Percentiles rank a stretch among this genome's conserved stretches.
phyloP scores from a whole-genome alignment of 2,329 filamentous ascomycete genomes.

The Fusarium burgessii region DNA sequence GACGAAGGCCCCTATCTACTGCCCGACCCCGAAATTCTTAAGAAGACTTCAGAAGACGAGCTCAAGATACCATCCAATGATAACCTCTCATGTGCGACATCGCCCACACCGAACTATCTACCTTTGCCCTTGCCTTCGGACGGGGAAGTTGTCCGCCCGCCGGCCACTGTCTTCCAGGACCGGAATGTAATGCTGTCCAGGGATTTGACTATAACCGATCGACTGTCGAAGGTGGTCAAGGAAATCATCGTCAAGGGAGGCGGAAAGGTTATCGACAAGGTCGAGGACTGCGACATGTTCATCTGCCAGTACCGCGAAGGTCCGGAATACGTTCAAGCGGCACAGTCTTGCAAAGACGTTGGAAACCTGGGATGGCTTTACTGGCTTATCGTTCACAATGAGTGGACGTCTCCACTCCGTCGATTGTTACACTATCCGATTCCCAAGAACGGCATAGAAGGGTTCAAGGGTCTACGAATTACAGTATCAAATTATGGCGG shows the following conservation, averaged over 20 bases:
- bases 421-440: slow-evolving; percentile 92
- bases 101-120: slow-evolving; percentile 58
- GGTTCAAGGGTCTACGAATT: slow-evolving; percentile 81
- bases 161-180: slow-evolving; percentile 79
- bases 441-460: slow-evolving; percentile 79
- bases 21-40: slow-evolving; percentile 87
- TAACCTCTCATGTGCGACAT: slow-evolving; percentile 76
- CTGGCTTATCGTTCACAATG: slow-evolving; percentile 87
- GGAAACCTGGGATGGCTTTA: slow-evolving; percentile 96
- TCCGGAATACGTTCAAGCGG: slow-evolving; percentile 79
- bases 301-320: slow-evolving; percentile 91
- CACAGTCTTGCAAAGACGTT: slow-evolving; percentile 82
- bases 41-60: slow-evolving; percentile 65
- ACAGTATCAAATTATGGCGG: slow-evolving; percentile 97
- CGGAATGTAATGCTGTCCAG: slow-evolving; percentile 81
- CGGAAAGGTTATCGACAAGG: slow-evolving; percentile 73
- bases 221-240: slow-evolving; percentile 74
- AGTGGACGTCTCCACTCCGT: slow-evolving; percentile 86
- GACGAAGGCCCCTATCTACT: slow-evolving; percentile 87
- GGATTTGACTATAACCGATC: slow-evolving; percentile 78
- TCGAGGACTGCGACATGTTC: slow-evolving; percentile 82
- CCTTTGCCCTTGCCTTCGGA: slow-evolving; percentile 54
- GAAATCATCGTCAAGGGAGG: slow-evolving; percentile 78
- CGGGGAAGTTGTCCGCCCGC: slow-evolving; percentile 58
- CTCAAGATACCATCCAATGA: slow-evolving; percentile 68